Evolutionary conservation across 768 basidiomycete genomes (phyloP).

Genomic region (Lepiota brunneoincarnata): DNA sequence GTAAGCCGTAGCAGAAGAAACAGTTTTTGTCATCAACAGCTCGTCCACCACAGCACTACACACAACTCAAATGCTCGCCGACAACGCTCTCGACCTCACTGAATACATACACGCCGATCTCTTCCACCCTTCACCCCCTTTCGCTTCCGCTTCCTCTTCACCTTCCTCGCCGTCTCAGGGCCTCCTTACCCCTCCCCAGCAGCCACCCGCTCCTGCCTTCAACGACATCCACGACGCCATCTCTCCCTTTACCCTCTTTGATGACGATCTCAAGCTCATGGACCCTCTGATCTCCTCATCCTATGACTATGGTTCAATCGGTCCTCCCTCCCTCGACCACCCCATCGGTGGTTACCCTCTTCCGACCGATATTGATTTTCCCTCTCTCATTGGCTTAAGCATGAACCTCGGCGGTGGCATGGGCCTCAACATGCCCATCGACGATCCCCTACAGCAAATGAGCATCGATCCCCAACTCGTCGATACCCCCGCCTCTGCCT

Average conservation of each 20-base stretch:
- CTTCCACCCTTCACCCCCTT: slow-evolving; percentile 30
- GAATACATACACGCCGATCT: slow-evolving; percentile 71
- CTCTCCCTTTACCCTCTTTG: slow-evolving; percentile 41
- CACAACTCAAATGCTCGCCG: not conserved
- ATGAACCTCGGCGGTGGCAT: slow-evolving; percentile 5
- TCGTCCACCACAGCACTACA: too few relatives aligned
- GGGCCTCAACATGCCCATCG: slow-evolving; percentile 14
- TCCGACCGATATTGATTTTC: slow-evolving; percentile 14
- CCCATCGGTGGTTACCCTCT: slow-evolving; percentile 15
- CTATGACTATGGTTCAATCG: slow-evolving; percentile 14
- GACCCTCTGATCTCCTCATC: slow-evolving; percentile 17
- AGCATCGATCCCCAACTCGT: slow-evolving; percentile 79
- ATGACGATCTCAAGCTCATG: slow-evolving; percentile 41
- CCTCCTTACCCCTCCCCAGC: slow-evolving; percentile 48
- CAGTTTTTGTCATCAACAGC: not conserved
- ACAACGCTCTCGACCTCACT: slow-evolving; percentile 36
- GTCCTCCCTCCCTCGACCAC: slow-evolving; percentile 6
- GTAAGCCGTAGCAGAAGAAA: not conserved
- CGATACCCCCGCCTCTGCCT: slow-evolving; percentile 49
- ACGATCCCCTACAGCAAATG: slow-evolving; percentile 15
- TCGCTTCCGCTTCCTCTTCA: slow-evolving; percentile 36
- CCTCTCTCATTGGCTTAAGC: slow-evolving; percentile 21
- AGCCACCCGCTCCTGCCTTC: slow-evolving; percentile 29
- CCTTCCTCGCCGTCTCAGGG: slow-evolving; percentile 41
- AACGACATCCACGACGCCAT: slow-evolving; percentile 27